Evolutionary conservation across 306 rosid species (phyloP).

Genomic region (Ormosia semicastrata): DNA sequence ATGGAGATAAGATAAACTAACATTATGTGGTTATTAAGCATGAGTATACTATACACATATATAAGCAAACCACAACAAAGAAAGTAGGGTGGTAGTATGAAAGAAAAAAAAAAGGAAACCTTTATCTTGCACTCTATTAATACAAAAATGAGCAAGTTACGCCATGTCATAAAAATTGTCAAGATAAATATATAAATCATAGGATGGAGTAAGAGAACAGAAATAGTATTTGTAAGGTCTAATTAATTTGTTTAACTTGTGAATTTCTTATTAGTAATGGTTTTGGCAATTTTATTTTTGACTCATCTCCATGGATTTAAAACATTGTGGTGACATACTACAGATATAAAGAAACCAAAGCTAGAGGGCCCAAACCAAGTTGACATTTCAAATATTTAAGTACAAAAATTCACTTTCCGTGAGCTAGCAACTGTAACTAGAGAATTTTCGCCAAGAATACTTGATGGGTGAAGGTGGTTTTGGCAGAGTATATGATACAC

Average conservation of each 20-base stretch:
- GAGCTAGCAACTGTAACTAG: slow-evolving; percentile 88
- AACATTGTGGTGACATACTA: background rate
- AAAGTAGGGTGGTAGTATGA: too few relatives aligned
- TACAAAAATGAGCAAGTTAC: too few relatives aligned
- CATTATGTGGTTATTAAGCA: too few relatives aligned
- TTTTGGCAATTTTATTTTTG: background rate
- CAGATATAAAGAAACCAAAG: slow-evolving; percentile 41
- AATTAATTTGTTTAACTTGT: background rate
- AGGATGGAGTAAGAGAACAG: background rate
- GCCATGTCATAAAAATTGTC: too few relatives aligned
- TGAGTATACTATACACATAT: too few relatives aligned
- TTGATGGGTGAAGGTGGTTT: slow-evolving; percentile 92
- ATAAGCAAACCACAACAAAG: too few relatives aligned
- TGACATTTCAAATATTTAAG: slow-evolving; percentile 52
- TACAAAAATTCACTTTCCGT: slow-evolving; percentile 72
- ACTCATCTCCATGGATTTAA: background rate
- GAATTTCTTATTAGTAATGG: background rate
- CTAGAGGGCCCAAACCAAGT: slow-evolving; percentile 30
- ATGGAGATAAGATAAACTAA: too few relatives aligned
- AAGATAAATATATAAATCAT: too few relatives aligned
- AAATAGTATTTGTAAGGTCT: background rate
- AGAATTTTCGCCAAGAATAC: slow-evolving; percentile 80
- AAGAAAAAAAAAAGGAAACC: too few relatives aligned
- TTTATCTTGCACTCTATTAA: too few relatives aligned
- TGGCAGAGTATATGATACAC: slow-evolving; percentile 64